Base-by-base conservation (phyloP, 306 rosid genomes). In the Trichosanthes cucumerina region DNA sequence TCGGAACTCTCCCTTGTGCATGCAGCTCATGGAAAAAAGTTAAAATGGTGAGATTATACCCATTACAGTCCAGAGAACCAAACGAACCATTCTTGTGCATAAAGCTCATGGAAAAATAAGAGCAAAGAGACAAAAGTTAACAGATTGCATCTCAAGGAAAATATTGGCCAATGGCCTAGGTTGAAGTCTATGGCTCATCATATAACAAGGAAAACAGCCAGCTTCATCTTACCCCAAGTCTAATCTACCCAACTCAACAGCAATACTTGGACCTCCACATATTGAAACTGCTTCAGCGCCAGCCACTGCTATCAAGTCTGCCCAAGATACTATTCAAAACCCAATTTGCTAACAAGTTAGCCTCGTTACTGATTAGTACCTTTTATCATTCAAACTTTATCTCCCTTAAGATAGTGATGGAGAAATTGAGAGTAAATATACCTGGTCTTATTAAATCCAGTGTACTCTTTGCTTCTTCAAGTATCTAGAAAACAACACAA, bases 231-330 rank as follows among this genome's bases (percentile, higher is more conserved):
- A 95, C 99, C 3, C 59, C 0, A 96, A 83, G 86, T 92, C 99
- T 81, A 86, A 82, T 84, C 99, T 91, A 78, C 98, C 98, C 78
- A 92, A 78, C 0, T 80, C 75, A 83, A 95, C 87, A 80, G 84
- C 89, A 80, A 95, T 95, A 50, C 84, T 43, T 65, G 97, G 99
- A 86, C 97, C 99, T 79, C 96, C 99, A 58, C 99, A 91, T 74
- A 92, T 2, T 69, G 97, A 90, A 78, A 95, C 91, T 56, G 99
- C 96, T 90, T 91, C 99, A 77, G 97, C 93, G 81, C 97, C 97
- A 46, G 97, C 99, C 78, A 92, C 90, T 58, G 97, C 88, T 83
- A 95, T 92, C 88, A 92, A 43, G 86, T 95, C 97, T 79, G 96
- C 93, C 97, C 97, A 95, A 21, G 97, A 92, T 50, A 90, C 99